Evolutionary conservation across 108 stramenopile genomes (phyloP), one percentile per base, ranked within the genome.

Genomic region (Epipyxis sp.): DNA sequence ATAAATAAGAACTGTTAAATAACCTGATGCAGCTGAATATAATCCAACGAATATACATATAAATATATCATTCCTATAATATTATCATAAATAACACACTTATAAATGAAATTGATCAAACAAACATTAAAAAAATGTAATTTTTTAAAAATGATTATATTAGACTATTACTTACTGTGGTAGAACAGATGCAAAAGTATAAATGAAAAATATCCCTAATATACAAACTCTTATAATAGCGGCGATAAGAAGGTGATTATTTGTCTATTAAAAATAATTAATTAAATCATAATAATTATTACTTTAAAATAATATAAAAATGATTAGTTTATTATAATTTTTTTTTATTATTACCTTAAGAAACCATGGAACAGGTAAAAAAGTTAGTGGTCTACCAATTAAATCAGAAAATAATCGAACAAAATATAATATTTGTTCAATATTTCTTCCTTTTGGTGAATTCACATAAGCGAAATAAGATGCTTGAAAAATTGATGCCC

Each of bases 381-480:
- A 57, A 16, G 54, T 57, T 25, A 57, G 25, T 25, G 54, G 54
- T 20, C 54, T 16, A 57, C 54, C 54, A 16, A 57, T 57, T 25
- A 57, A 57, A 57, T 57, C 54, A 16, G 54, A 57, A 57, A 57
- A 57, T 25, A 57, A 57, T 25, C 54, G 54, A 16, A 25, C 25
- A 25, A 57, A 57, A 57, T 57, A 57, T 25, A 57, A 57, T 16
- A 57, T 57, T 57, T 57, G 54, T 57, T 57, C 54, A 57, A 57
- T 57, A 25, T 57, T 57, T 25, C 54, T 20, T 20, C 54, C 54
- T 20, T 25, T 16, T 57, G 16, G 16, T 25, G 54, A 57, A 57
- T 57, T 57, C 54, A 57, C 54, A 57, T 57, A 57, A 57, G 54
- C 54, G 54, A 57, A 57, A 25, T 20, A 57, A 57, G 54, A 57